Evolutionary conservation across 495 filamentous ascomycete species (phyloP).

Genomic region (Podospora pseudoanserina): DNA sequence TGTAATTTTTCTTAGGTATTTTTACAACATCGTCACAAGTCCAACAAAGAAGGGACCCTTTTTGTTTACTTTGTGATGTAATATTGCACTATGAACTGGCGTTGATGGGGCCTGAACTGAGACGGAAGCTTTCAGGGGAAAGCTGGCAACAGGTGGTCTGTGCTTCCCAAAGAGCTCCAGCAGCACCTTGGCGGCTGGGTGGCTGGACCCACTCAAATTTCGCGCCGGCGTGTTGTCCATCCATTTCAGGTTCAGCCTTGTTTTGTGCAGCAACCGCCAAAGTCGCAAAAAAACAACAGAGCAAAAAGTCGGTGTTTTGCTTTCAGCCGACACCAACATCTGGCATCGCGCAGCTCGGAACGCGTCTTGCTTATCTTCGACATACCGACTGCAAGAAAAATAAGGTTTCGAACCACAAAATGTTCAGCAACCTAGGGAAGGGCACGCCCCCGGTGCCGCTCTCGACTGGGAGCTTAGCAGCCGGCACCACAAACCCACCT

Average conservation of each 20-base stretch:
- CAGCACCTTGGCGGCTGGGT: not conserved
- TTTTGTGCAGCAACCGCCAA: slow-evolving; percentile 2
- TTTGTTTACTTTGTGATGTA: not conserved
- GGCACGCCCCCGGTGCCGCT: slow-evolving; percentile 19
- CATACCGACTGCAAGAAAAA: not conserved
- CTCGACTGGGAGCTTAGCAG: slow-evolving; percentile 13
- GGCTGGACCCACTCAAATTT: not conserved
- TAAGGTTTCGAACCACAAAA: not conserved
- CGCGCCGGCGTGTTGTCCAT: not conserved
- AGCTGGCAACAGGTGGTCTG: not conserved
- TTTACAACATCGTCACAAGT: not conserved
- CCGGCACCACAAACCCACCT: slow-evolving; percentile 2
- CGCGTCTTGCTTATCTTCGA: not conserved
- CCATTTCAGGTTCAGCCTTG: not conserved
- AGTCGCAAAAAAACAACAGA: slow-evolving; percentile 1
- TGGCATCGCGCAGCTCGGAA: slow-evolving; percentile 3
- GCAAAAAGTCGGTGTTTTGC: not conserved
- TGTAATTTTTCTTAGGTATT: not conserved
- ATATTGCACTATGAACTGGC: not conserved
- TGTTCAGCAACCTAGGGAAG: slow-evolving; percentile 5
- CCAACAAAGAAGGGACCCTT: not conserved
- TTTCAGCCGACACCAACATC: not conserved
- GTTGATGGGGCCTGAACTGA: not conserved
- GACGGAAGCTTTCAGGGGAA: not conserved
- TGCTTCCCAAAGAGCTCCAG: not conserved